These are phyloP conservation scores for Rhodamnia argentea DNA, from an alignment of 345 rosid genomes.

Conservation along the genomic window DNA sequence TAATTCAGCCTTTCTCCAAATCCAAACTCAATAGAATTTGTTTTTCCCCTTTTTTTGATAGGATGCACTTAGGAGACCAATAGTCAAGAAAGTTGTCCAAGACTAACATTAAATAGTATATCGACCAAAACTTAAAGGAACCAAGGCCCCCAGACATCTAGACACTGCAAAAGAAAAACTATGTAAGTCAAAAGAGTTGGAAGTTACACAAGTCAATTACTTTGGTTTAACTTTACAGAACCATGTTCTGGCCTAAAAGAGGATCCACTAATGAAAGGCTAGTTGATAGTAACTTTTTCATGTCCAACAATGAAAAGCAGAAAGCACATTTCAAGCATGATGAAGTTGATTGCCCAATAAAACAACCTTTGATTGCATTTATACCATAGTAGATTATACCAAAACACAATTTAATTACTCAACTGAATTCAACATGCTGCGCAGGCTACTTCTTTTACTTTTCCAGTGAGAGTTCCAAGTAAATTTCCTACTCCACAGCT, in stretches of 20 bases:
- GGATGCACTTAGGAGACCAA: neutral
- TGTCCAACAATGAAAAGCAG: neutral
- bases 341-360: neutral
- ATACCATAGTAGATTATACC: neutral
- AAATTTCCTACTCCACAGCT: neutral
- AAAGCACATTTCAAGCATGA: neutral
- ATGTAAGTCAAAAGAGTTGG: neutral
- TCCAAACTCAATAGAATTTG: neutral
- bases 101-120: neutral
- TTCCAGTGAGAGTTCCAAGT: neutral
- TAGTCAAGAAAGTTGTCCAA: neutral
- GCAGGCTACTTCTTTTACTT: neutral
- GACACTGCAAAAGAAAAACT: neutral
- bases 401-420: neutral
- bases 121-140: neutral
- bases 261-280: neutral
- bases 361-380: neutral
- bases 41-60: neutral
- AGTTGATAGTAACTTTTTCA: neutral
- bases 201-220: neutral
- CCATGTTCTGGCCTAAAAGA: neutral
- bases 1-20: neutral
- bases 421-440: neutral
- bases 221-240: neutral
- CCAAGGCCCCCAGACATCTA: neutral